These are phyloP conservation scores for Gyrodon lividus DNA, from an alignment of 768 basidiomycete genomes.

Conservation along the genomic window DNA sequence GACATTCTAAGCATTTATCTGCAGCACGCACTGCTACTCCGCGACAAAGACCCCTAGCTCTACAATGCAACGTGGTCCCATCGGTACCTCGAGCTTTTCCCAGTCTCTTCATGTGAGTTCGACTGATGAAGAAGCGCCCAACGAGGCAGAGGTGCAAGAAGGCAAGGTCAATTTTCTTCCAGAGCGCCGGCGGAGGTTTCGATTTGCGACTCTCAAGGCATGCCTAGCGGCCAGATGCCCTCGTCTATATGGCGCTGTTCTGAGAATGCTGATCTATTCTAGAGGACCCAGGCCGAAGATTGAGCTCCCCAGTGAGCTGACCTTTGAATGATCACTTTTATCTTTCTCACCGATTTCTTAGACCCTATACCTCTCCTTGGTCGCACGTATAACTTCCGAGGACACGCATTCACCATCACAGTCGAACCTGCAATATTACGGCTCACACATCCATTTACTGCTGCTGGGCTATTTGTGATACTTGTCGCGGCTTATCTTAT, in stretches of 20 bases:
- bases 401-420: slow-evolving; percentile 38
- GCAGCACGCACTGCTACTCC: neutral
- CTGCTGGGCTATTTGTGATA: slow-evolving; percentile 52
- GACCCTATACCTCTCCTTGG: slow-evolving; percentile 57
- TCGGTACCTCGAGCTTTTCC: slow-evolving; percentile 4
- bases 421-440: slow-evolving; percentile 57
- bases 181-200: neutral
- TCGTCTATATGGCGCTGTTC: slow-evolving; percentile 11
- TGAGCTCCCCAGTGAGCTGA: slow-evolving; percentile 44
- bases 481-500: slow-evolving; percentile 65
- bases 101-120: slow-evolving; percentile 14
- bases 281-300: slow-evolving; percentile 61
- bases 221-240: slow-evolving; percentile 17
- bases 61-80: slow-evolving; percentile 13
- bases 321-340: neutral
- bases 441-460: slow-evolving; percentile 50
- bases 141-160: slow-evolving; percentile 5
- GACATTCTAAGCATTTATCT: neutral
- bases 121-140: neutral
- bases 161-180: neutral
- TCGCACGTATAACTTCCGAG: slow-evolving; percentile 41
- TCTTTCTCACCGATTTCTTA: slow-evolving; percentile 23
- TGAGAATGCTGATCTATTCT: slow-evolving; percentile 35
- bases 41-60: neutral
- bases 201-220: slow-evolving; percentile 9